A percentile compares a stretch with the other conserved stretches of the same genome.
Conservation (phyloP, 495 filamentous ascomycete species). For the Podospora conica region DNA sequence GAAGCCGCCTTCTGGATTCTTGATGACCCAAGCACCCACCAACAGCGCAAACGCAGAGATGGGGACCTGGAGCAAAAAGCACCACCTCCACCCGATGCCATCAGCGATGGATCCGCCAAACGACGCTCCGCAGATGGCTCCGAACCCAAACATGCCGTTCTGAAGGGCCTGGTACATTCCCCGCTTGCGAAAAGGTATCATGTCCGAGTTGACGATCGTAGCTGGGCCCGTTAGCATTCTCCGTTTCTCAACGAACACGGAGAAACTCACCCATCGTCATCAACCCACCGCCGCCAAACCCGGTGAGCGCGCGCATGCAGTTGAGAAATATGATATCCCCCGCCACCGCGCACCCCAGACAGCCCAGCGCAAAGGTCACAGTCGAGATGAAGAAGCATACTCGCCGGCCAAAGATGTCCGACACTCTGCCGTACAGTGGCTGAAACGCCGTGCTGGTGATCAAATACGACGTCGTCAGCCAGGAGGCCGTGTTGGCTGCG, state of each 20-base stretch:
- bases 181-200: slow-evolving; percentile 56
- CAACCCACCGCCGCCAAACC: slow-evolving; percentile 54
- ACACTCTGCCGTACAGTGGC: slow-evolving; percentile 40
- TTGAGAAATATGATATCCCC: slow-evolving; percentile 37
- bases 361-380: slow-evolving; percentile 41
- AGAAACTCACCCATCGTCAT: slow-evolving; percentile 53
- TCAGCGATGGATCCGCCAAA: slow-evolving; percentile 46
- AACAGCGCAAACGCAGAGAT: slow-evolving; percentile 49
- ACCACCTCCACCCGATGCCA: slow-evolving; percentile 46
- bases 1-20: slow-evolving; percentile 31
- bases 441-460: slow-evolving; percentile 67
- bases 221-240: slow-evolving; percentile 29
- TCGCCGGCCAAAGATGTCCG: slow-evolving; percentile 49
- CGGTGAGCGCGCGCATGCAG: slow-evolving; percentile 43
- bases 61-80: slow-evolving; percentile 46
- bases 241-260: neutral
- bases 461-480: slow-evolving; percentile 71
- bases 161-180: slow-evolving; percentile 62
- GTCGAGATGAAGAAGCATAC: slow-evolving; percentile 45
- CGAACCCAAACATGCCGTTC: slow-evolving; percentile 57
- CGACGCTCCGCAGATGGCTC: slow-evolving; percentile 42
- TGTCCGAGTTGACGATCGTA: slow-evolving; percentile 60
- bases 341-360: slow-evolving; percentile 43
- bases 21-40: slow-evolving; percentile 49
- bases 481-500: slow-evolving; percentile 48